Evolutionary conservation across 2,329 filamentous ascomycete species (phyloP).

Genomic region (Dactylella cylindrospora): DNA sequence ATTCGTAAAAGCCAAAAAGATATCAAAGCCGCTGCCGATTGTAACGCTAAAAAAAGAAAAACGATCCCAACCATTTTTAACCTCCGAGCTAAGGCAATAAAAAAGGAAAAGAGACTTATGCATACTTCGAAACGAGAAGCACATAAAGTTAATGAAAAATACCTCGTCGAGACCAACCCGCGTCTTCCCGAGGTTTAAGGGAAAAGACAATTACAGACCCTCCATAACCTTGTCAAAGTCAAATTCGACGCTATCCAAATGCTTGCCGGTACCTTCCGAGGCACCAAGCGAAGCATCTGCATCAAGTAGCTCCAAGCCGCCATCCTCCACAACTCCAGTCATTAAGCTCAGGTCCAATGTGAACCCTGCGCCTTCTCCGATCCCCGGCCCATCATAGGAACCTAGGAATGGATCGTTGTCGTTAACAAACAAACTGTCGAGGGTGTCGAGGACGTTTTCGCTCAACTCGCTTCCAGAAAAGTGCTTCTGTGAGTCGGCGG

Average conservation of each 20-base stretch:
- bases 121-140: background rate
- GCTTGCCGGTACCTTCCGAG: conserved; percentile 45
- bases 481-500: conserved; percentile 46
- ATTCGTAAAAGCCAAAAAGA: background rate
- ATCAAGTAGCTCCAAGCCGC: conserved; percentile 29
- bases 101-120: background rate
- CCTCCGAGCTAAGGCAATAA: background rate
- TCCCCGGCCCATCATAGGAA: conserved; percentile 45
- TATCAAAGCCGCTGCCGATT: background rate
- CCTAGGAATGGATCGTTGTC: conserved; percentile 49
- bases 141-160: conserved; percentile 11
- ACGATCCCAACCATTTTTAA: background rate
- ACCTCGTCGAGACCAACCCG: conserved; percentile 8
- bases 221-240: conserved; percentile 49
- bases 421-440: conserved; percentile 42
- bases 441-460: conserved; percentile 45
- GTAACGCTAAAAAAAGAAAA: background rate
- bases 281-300: conserved; percentile 18
- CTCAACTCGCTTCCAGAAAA: conserved; percentile 45
- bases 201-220: conserved; percentile 41
- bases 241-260: conserved; percentile 48
- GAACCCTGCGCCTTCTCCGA: conserved; percentile 30
- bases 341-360: conserved; percentile 33
- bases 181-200: conserved; percentile 13
- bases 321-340: conserved; percentile 20